A percentile compares a stretch with the other conserved stretches of the same genome.
These are phyloP conservation scores for Sphagnurus paluster DNA, from an alignment of 1,284 basidiomycete species.

Conservation along the genomic window DNA sequence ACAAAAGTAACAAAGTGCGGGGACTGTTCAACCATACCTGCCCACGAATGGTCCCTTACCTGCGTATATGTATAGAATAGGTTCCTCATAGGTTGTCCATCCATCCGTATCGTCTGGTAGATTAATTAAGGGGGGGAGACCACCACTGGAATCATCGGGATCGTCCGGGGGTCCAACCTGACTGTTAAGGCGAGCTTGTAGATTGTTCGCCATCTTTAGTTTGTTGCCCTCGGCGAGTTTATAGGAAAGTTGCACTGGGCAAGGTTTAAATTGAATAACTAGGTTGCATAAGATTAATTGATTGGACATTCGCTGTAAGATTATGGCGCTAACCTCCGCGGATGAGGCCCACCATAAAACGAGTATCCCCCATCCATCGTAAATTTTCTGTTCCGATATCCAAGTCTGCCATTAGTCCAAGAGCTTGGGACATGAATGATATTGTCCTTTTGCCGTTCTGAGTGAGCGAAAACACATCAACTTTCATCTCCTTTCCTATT, in stretches of 20 bases:
- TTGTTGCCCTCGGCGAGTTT: constrained; percentile 77
- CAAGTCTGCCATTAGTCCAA: constrained; percentile 92
- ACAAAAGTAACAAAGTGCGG: neutral
- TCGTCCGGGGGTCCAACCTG: neutral
- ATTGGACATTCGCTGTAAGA: neutral
- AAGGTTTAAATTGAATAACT: constrained; percentile 71
- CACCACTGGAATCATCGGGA: constrained; percentile 14
- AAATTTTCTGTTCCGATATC: constrained; percentile 87
- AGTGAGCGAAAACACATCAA: constrained; percentile 82
- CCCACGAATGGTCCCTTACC: constrained; percentile 74
- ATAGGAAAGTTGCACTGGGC: constrained; percentile 70
- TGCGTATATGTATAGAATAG: constrained; percentile 70
- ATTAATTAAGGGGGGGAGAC: constrained; percentile 27
- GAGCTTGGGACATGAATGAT: constrained; percentile 86
- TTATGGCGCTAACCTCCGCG: constrained; percentile 61
- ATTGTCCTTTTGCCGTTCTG: constrained; percentile 71
- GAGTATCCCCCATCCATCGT: constrained; percentile 91
- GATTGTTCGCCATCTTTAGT: constrained; percentile 58
- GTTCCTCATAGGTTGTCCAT: constrained; percentile 72
- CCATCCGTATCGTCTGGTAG: constrained; percentile 49
- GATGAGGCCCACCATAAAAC: constrained; percentile 86
- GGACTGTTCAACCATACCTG: constrained; percentile 39
- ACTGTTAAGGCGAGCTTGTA: constrained; percentile 32
- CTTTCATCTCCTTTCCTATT: constrained; percentile 66
- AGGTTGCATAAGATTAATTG: constrained; percentile 7